These are phyloP conservation scores for Calonectria multiphialidica DNA, from an alignment of 2,329 filamentous ascomycete species.

Conservation along the genomic window DNA sequence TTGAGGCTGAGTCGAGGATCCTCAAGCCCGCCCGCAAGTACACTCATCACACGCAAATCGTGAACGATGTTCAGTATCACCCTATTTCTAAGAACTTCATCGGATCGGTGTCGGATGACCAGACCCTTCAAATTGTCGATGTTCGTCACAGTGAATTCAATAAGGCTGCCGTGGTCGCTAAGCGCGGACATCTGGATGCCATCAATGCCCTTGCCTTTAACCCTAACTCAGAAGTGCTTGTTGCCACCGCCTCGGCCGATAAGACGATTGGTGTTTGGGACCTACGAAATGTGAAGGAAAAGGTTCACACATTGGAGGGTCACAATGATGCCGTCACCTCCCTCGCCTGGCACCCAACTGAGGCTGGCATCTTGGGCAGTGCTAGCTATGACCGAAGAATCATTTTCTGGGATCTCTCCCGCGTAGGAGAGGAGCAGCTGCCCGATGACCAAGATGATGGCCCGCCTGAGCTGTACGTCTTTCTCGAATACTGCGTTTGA, in stretches of 20 bases:
- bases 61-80: constrained; percentile 98
- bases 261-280: constrained; percentile 98
- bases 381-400: constrained; percentile 93
- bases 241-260: constrained; percentile 94
- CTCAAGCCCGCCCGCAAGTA: constrained; percentile 81
- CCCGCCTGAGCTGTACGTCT: constrained; percentile 87
- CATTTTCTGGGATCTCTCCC: constrained; percentile 95
- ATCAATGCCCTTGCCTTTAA: constrained; percentile 98
- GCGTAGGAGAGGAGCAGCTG: constrained; percentile 92
- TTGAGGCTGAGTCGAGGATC: constrained; percentile 76
- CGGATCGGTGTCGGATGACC: constrained; percentile 94
- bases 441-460: constrained; percentile 96
- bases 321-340: constrained; percentile 93
- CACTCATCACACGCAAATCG: constrained; percentile 88
- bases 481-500: neutral
- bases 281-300: constrained; percentile 88
- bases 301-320: constrained; percentile 89
- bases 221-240: constrained; percentile 86
- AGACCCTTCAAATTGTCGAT: constrained; percentile 93
- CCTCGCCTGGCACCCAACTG: constrained; percentile 93
- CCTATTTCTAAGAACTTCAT: constrained; percentile 87
- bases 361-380: constrained; percentile 89
- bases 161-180: constrained; percentile 76
- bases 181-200: constrained; percentile 86
- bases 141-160: constrained; percentile 76